A percentile compares a stretch with the other conserved stretches of the same genome.
Conservation (phyloP, 139 green algal genomes). For the Chlamydomonas sp. region DNA sequence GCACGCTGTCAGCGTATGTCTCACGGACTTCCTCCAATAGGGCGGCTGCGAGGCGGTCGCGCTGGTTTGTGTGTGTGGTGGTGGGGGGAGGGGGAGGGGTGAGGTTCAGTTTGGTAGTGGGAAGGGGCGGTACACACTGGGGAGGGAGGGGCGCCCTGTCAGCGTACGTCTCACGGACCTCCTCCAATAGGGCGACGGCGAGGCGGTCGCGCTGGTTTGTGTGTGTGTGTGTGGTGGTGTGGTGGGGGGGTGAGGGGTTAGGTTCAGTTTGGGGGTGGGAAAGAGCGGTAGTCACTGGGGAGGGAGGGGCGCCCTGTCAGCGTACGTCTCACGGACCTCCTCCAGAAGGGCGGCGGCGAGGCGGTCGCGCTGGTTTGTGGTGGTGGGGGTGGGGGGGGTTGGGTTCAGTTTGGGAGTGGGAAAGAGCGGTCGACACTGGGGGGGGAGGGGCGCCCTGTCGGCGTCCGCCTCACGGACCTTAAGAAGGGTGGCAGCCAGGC, state of each 20-base stretch:
- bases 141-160: conserved; percentile 13
- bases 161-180: conserved; percentile 27
- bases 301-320: conserved; percentile 8
- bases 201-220: conserved; percentile 46
- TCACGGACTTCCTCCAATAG: conserved; percentile 33
- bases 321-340: conserved; percentile 30
- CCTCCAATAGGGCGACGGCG: conserved; percentile 27
- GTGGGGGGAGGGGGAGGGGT: too few relatives aligned
- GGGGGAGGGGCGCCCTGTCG: conserved; percentile 10
- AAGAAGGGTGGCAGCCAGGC: conserved; percentile 31
- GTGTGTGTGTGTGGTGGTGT: too few relatives aligned
- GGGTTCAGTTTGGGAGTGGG: too few relatives aligned
- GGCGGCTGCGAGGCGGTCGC: conserved; percentile 32
- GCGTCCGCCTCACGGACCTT: conserved; percentile 26
- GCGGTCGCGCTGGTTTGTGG: conserved; percentile 45
- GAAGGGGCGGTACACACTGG: too few relatives aligned
- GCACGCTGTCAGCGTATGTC: conserved; percentile 22
- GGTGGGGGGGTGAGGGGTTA: too few relatives aligned
- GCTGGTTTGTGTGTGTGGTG: too few relatives aligned
- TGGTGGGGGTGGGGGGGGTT: too few relatives aligned
- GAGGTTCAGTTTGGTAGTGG: too few relatives aligned
- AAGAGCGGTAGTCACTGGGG: too few relatives aligned
- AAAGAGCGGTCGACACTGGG: too few relatives aligned
- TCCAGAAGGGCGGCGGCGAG: conserved; percentile 32
- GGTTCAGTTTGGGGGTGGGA: too few relatives aligned